Percentiles rank a stretch among this genome's conserved stretches.
Conservation (phyloP, 2,329 filamentous ascomycete species). For the Huntiella bhutanensis region DNA sequence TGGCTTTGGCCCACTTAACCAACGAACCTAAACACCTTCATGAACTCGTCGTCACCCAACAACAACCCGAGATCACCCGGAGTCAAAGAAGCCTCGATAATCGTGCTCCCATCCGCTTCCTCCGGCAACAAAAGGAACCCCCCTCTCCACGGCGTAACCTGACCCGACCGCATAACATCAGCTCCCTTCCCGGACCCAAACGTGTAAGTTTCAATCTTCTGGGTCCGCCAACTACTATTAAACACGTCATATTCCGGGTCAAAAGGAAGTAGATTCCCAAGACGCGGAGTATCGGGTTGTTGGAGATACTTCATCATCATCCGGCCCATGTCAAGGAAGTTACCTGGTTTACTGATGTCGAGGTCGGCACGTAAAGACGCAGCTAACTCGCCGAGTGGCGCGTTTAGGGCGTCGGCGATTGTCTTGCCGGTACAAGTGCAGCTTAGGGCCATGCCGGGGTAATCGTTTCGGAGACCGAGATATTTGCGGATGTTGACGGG, state of each 20-base stretch:
- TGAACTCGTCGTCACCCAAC: conserved; percentile 1
- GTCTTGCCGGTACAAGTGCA: not conserved
- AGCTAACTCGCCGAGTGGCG: not conserved
- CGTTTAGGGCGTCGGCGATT: not conserved
- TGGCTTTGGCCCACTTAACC: too few species aligned
- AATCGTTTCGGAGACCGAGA: not conserved
- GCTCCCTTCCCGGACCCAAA: not conserved
- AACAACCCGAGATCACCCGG: not conserved
- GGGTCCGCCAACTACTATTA: not conserved
- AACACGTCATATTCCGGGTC: not conserved
- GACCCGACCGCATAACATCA: not conserved
- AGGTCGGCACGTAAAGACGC: not conserved
- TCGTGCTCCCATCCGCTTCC: not conserved
- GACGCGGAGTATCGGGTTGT: not conserved
- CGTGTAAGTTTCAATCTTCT: not conserved
- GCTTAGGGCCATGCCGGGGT: not conserved
- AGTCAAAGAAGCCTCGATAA: not conserved
- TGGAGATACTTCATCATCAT: not conserved
- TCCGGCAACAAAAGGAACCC: not conserved
- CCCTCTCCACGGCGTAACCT: not conserved
- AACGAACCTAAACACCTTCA: not conserved
- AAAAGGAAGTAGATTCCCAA: not conserved
- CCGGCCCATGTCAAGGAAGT: not conserved
- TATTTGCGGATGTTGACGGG: not conserved
- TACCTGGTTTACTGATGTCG: too few species aligned